Conservation (phyloP, 139 green algal genomes). For the Haematococcus sp. region DNA sequence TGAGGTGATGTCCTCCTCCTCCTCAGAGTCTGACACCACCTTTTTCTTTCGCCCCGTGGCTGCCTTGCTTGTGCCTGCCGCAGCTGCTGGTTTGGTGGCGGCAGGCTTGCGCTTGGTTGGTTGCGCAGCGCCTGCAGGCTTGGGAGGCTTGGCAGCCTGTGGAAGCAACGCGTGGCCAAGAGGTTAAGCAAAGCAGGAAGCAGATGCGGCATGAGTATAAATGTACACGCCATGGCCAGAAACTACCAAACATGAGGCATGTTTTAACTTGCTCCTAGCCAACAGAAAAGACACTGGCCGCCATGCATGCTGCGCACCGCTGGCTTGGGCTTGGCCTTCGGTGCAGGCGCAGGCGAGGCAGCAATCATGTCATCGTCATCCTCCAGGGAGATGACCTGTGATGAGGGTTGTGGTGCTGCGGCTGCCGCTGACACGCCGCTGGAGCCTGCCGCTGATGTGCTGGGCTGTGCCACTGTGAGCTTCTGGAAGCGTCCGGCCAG, state of each 20-base stretch:
- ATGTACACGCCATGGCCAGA: neutral
- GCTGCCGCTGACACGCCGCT: neutral
- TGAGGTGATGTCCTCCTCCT: slow-evolving; percentile 4
- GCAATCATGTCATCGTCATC: neutral
- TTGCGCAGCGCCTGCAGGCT: neutral
- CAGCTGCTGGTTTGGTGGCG: neutral
- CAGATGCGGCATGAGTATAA: too few relatives aligned
- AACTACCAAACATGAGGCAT: neutral
- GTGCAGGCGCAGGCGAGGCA: slow-evolving; percentile 3
- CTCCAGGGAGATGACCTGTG: neutral
- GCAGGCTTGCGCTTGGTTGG: slow-evolving; percentile 19
- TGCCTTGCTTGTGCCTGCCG: neutral
- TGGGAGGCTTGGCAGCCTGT: neutral
- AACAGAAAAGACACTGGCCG: too few relatives aligned
- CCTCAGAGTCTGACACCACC: neutral
- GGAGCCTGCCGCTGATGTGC: neutral
- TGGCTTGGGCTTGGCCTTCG: neutral
- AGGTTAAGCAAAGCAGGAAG: too few relatives aligned
- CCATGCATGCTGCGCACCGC: too few relatives aligned
- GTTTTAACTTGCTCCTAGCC: neutral
- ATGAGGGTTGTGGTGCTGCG: neutral
- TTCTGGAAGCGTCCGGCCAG: slow-evolving; percentile 30
- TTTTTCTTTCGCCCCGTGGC: slow-evolving; percentile 6
- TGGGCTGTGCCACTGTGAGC: slow-evolving; percentile 4
- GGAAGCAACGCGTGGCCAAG: too few relatives aligned